A percentile compares a stretch with the other conserved stretches of the same genome.
phyloP scores from a whole-genome alignment of 169 alveolate genomes.

The Eimeria tenella region DNA sequence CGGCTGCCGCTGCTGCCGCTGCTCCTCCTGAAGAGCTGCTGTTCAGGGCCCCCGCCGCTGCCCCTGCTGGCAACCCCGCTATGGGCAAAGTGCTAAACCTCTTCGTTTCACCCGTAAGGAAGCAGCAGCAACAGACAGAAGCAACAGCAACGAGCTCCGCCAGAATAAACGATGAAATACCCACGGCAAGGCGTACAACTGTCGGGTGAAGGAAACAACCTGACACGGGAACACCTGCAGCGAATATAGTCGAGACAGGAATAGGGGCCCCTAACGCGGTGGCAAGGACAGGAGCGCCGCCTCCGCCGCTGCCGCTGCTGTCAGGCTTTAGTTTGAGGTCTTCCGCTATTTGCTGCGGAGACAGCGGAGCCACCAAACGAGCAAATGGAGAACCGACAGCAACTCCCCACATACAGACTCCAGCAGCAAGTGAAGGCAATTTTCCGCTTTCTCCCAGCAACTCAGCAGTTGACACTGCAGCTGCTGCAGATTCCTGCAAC shows the following conservation, averaged over 20 bases:
- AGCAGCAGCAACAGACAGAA: slow-evolving; percentile 66
- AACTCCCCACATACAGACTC: slow-evolving; percentile 66
- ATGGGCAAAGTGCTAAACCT: slow-evolving; percentile 56
- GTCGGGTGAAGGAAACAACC: slow-evolving; percentile 74
- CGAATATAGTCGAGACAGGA: slow-evolving; percentile 49
- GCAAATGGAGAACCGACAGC: slow-evolving; percentile 57
- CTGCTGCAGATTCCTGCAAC: neutral
- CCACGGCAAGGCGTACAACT: slow-evolving; percentile 67
- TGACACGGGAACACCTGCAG: slow-evolving; percentile 54
- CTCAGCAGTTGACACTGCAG: slow-evolving; percentile 35
- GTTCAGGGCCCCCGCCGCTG: slow-evolving; percentile 73
- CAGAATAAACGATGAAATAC: slow-evolving; percentile 51
- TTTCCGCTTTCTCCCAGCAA: slow-evolving; percentile 30
- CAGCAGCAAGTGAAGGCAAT: slow-evolving; percentile 55
- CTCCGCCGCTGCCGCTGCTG: slow-evolving; percentile 44
- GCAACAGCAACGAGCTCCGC: slow-evolving; percentile 62
- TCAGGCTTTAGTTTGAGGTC: slow-evolving; percentile 58
- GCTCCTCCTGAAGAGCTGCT: slow-evolving; percentile 73
- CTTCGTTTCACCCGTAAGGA: slow-evolving; percentile 66
- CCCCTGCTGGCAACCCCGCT: slow-evolving; percentile 59
- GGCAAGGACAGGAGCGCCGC: slow-evolving; percentile 7
- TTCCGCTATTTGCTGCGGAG: slow-evolving; percentile 55
- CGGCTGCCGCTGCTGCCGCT: slow-evolving; percentile 74
- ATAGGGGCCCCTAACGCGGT: slow-evolving; percentile 23
- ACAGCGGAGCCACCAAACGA: slow-evolving; percentile 24